Evolutionary conservation across 2,329 filamentous ascomycete genomes (phyloP), one percentile per base, ranked within the genome.

Genomic region (Didymella glomerata): DNA sequence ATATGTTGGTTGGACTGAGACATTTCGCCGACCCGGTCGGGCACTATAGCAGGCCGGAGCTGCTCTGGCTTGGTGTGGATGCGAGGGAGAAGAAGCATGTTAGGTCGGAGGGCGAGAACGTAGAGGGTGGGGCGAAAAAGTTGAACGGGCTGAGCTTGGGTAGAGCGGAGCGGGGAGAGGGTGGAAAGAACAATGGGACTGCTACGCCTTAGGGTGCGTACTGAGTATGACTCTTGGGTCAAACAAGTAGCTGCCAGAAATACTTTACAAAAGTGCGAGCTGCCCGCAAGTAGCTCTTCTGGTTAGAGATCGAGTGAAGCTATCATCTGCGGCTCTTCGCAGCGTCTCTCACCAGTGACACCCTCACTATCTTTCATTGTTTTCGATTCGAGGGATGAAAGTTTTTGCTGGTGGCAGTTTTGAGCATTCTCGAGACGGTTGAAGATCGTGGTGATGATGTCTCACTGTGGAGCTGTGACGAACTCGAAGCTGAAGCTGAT

Each of bases 21-120:
- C 73, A 73, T 6, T 82, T 83, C 57, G 63, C 80, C 1, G 83
- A 85, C 64, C 75, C 76, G 8, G 70, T 75, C 36, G 83, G 83
- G 0, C 83, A 85, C 71, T 84, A 85, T 59, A 79, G 76, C 47
- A 70, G 83, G 36, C 83, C 83, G 3, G 83, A 85, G 64, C 65
- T 85, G 62, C 69, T 85, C 53, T 84, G 82, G 82, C 66, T 84
- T 20, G 82, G 80, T 10, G 76, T 76, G 8, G 77, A 80, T 65
- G 69, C 64, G 16, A 63, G 65, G 38, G 67, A 74, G 54, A 77
- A 77, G 63, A 62, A 57, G 52, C 60, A 62, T 62, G 69, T 73
- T 10, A 67, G 67, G 28, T 32, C 34, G 9, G 58, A 63, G 48
- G 55, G 53, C 4, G 50, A 55, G n/a, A 54, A 41, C 16, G 25